These are phyloP conservation scores for Hemileccinum rubropunctum DNA, from an alignment of 768 basidiomycete species.

Conservation along the genomic window DNA sequence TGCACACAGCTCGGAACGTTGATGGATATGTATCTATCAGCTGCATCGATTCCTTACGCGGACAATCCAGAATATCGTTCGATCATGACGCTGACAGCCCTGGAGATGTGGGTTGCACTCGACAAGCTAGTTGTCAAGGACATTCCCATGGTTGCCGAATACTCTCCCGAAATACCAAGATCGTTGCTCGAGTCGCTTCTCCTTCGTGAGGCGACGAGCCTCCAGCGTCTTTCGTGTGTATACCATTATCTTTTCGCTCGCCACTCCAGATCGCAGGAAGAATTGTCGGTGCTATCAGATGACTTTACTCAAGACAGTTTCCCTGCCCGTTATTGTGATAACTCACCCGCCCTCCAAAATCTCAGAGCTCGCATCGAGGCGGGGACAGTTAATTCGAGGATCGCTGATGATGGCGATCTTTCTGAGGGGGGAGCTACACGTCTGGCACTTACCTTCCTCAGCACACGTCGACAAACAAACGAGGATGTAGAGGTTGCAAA, in stretches of 20 bases:
- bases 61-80: slow-evolving; percentile 22
- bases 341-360: slow-evolving; percentile 15
- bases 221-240: slow-evolving; percentile 27
- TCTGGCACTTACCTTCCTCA: background rate
- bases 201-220: slow-evolving; percentile 23
- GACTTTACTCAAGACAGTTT: slow-evolving; percentile 5
- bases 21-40: slow-evolving; percentile 19
- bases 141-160: slow-evolving; percentile 7
- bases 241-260: slow-evolving; percentile 31
- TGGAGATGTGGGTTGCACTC: slow-evolving; percentile 35
- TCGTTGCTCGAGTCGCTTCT: slow-evolving; percentile 22
- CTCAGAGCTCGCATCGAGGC: slow-evolving; percentile 30
- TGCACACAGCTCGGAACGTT: slow-evolving; percentile 19
- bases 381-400: background rate
- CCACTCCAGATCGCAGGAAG: slow-evolving; percentile 5
- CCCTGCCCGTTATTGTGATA: slow-evolving; percentile 16
- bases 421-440: background rate
- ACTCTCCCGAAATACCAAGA: slow-evolving; percentile 27
- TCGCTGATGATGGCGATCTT: background rate
- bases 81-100: slow-evolving; percentile 35
- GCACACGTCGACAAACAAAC: no score
- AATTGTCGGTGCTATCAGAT: slow-evolving; percentile 33
- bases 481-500: no score
- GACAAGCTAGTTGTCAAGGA: slow-evolving; percentile 15
- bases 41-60: background rate